Evolutionary conservation across 1,284 basidiomycete species (phyloP).

Genomic region (Fomitopsis palustris): DNA sequence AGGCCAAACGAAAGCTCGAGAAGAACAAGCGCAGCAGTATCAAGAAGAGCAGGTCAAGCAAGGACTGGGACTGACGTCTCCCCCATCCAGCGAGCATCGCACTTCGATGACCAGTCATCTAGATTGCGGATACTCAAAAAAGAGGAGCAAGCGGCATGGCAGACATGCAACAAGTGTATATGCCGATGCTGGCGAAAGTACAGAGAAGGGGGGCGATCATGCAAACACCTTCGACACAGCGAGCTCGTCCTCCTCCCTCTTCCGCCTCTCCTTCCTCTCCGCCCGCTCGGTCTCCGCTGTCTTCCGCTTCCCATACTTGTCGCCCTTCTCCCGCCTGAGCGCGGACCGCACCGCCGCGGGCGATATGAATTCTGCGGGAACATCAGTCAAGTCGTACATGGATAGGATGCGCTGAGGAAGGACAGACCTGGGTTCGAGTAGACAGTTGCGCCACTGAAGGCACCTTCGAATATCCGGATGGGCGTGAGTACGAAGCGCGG

Average conservation of each 20-base stretch:
- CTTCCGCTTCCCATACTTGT: conserved; percentile 80
- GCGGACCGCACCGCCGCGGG: conserved; percentile 81
- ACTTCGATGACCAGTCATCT: not conserved
- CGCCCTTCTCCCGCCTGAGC: conserved; percentile 69
- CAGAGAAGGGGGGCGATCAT: conserved; percentile 30
- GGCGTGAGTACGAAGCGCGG: conserved; percentile 97
- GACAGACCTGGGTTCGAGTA: conserved; percentile 90
- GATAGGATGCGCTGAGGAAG: not conserved
- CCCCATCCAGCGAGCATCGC: not conserved
- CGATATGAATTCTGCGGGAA: conserved; percentile 77
- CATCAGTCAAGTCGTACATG: not conserved
- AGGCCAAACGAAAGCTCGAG: conserved; percentile 41
- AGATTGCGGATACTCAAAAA: too few species aligned
- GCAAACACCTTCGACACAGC: conserved; percentile 88
- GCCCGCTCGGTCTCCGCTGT: conserved; percentile 69
- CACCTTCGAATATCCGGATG: conserved; percentile 98
- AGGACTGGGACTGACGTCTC: conserved; percentile 18
- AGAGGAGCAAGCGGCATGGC: too few species aligned
- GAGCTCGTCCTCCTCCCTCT: conserved; percentile 75
- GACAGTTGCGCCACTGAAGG: conserved; percentile 92
- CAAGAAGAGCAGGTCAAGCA: conserved; percentile 33
- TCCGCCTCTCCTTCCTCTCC: conserved; percentile 64
- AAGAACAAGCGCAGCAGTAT: conserved; percentile 49
- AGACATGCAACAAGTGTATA: not conserved
- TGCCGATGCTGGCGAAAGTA: not conserved